Evolutionary conservation across 169 alveolate genomes (phyloP).

Genomic region (Cryptosporidium meleagridis): DNA sequence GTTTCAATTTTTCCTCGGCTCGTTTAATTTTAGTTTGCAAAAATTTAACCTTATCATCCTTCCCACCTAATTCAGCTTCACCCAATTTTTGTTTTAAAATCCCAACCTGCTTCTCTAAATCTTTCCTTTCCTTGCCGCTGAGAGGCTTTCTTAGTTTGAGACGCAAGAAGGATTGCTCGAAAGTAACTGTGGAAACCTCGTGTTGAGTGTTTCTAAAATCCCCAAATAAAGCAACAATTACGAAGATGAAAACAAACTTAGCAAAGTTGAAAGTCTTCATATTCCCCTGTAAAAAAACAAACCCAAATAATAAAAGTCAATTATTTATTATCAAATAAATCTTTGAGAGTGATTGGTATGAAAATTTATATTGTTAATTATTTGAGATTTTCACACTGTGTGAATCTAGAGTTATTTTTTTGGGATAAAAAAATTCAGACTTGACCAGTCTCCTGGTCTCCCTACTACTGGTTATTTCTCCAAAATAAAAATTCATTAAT

Average conservation of each 20-base stretch:
- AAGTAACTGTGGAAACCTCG: not conserved
- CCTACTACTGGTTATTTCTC: not conserved
- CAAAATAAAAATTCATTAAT: not conserved
- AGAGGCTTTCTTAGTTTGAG: not conserved
- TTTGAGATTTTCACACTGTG: not conserved
- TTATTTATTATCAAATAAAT: not conserved
- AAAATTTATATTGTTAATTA: not conserved
- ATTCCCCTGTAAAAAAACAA: not conserved
- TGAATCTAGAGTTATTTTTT: not conserved
- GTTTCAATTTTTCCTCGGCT: too few relatives aligned
- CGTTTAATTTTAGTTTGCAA: not conserved
- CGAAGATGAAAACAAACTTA: not conserved
- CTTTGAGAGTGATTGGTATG: not conserved
- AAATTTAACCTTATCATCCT: not conserved
- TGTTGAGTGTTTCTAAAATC: not conserved
- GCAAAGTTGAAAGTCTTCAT: not conserved
- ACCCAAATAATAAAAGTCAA: too few relatives aligned
- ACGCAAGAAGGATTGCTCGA: conserved; percentile 16
- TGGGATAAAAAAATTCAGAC: not conserved
- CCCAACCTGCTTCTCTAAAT: not conserved
- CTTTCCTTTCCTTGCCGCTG: not conserved
- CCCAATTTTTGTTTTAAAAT: not conserved
- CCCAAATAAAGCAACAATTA: conserved; percentile 1
- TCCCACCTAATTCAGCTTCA: not conserved
- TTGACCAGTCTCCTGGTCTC: not conserved